Percentiles rank a stretch among this genome's conserved stretches.
phyloP scores from a whole-genome alignment of 2,329 filamentous ascomycete genomes.

The Ceratocystis cacaofunesta region DNA sequence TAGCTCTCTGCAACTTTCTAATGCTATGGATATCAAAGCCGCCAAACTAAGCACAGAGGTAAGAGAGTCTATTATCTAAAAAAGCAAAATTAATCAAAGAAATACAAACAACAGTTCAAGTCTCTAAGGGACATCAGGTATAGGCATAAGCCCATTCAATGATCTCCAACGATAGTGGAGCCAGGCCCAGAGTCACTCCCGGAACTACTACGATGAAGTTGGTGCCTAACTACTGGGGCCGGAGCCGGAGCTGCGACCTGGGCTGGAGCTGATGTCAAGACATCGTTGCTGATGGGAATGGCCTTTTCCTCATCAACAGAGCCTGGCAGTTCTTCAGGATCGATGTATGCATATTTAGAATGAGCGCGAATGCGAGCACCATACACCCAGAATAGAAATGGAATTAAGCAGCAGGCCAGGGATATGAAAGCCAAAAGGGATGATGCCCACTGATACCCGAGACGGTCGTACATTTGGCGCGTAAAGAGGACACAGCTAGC shows the following conservation, averaged over 20 bases:
- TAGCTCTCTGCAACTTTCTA: too few species aligned
- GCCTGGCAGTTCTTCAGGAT: conserved; percentile 31
- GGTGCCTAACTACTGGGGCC: not conserved
- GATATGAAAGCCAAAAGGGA: conserved; percentile 58
- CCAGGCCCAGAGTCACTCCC: conserved; percentile 7
- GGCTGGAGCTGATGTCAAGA: not conserved
- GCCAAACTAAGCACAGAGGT: too few species aligned
- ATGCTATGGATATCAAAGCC: too few species aligned
- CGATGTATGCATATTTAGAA: conserved; percentile 60
- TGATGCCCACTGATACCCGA: conserved; percentile 64
- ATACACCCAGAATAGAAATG: conserved; percentile 67
- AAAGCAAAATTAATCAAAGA: too few species aligned
- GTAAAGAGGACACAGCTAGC: conserved; percentile 66
- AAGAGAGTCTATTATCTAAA: too few species aligned
- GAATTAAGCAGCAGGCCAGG: conserved; percentile 66
- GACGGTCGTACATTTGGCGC: conserved; percentile 59
- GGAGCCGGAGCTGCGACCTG: not conserved
- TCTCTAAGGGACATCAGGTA: too few species aligned
- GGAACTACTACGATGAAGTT: conserved; percentile 4
- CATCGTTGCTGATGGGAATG: not conserved
- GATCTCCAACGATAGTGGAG: conserved; percentile 12
- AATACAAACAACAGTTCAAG: too few species aligned
- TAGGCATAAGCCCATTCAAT: not conserved
- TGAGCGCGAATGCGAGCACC: conserved; percentile 54
- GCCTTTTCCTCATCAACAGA: conserved; percentile 11